These are phyloP conservation scores for Arachis hypogaea DNA, from an alignment of 306 rosid species.

Conservation along the genomic window DNA sequence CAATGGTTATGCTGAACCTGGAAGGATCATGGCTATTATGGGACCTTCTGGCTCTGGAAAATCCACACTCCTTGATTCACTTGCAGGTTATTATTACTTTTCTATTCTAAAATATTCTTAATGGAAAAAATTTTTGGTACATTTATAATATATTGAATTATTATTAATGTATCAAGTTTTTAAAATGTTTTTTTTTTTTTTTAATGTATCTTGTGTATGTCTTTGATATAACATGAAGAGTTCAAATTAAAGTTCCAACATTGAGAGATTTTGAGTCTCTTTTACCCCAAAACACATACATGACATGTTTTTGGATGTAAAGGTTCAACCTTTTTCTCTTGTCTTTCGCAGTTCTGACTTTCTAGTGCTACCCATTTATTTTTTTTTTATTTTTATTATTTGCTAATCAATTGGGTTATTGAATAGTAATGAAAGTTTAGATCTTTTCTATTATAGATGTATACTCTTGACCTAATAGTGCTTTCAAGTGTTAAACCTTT, in stretches of 20 bases:
- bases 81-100: conserved; percentile 54
- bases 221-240: background rate
- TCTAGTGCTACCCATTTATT: background rate
- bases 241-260: background rate
- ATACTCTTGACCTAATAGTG: background rate
- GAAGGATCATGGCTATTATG: conserved; percentile 87
- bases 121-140: too few relatives aligned
- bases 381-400: background rate
- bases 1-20: conserved; percentile 82
- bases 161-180: too few relatives aligned
- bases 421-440: background rate
- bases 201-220: too few relatives aligned
- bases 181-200: too few relatives aligned
- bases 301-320: background rate
- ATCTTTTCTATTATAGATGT: background rate
- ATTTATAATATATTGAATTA: too few relatives aligned
- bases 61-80: conserved; percentile 81
- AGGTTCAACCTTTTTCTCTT: conserved; percentile 12
- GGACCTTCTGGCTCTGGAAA: conserved; percentile 97
- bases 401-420: background rate
- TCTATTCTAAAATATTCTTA: background rate
- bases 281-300: background rate
- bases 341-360: background rate
- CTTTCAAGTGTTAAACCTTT: background rate
- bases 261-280: conserved; percentile 1